phyloP scores from a whole-genome alignment of 352 stramenopile genomes.

The Pythium folliculosum region DNA sequence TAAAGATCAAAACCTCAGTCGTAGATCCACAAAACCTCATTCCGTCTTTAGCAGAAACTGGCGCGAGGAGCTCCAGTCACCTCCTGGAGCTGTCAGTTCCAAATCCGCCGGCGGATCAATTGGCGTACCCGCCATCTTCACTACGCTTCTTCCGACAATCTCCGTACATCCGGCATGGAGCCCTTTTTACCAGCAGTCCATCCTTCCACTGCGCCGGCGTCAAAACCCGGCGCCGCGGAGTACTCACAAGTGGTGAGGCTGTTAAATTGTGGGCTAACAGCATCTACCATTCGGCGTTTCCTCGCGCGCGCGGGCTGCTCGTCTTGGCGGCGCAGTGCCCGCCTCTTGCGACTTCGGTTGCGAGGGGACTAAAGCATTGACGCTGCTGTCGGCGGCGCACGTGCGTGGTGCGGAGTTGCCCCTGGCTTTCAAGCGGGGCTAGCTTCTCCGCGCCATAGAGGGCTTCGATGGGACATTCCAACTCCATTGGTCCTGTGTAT shows the following conservation, averaged over 20 bases:
- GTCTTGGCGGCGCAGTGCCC: constrained; percentile 32
- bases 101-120: neutral
- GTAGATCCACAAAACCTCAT: neutral
- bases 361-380: constrained; percentile 26
- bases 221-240: neutral
- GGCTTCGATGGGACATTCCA: constrained; percentile 23
- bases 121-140: no score
- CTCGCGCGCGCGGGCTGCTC: constrained; percentile 20
- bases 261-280: constrained; percentile 83
- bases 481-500: neutral
- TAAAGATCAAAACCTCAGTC: neutral
- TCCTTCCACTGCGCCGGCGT: constrained; percentile 21
- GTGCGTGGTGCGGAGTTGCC: constrained; percentile 17
- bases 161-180: neutral
- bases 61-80: neutral
- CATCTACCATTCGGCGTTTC: constrained; percentile 30
- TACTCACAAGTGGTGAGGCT: constrained; percentile 42
- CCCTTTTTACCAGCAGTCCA: constrained; percentile 76
- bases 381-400: constrained; percentile 15
- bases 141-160: no score
- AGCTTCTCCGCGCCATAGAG: constrained; percentile 16
- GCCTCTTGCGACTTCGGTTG: constrained; percentile 8
- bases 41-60: neutral
- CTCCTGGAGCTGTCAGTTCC: neutral
- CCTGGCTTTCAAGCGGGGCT: neutral